A percentile compares a stretch with the other conserved stretches of the same genome.
Conservation (phyloP, 2,329 filamentous ascomycete genomes). For the Exophiala sideris region DNA sequence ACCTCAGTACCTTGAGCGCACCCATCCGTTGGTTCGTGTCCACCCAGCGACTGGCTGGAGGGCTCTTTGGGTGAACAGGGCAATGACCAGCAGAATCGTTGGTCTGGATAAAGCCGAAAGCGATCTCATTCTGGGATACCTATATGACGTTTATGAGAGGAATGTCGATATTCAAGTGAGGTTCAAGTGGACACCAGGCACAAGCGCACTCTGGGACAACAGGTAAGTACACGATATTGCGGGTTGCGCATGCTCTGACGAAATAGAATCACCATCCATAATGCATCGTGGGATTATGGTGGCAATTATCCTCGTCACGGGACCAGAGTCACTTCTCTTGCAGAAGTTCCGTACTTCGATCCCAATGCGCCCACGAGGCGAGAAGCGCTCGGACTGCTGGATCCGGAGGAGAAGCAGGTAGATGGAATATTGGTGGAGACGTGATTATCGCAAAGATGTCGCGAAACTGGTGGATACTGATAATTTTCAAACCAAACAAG, state of each 20-base stretch:
- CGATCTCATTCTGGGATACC: constrained; percentile 25
- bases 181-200: constrained; percentile 27
- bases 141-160: constrained; percentile 39
- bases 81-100: constrained; percentile 27
- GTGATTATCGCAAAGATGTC: background rate
- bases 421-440: constrained; percentile 18
- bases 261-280: constrained; percentile 58
- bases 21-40: constrained; percentile 52
- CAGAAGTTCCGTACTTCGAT: constrained; percentile 70
- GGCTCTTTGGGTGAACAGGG: constrained; percentile 27
- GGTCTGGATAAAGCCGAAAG: constrained; percentile 28
- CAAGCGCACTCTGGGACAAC: constrained; percentile 28
- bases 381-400: constrained; percentile 63
- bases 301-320: constrained; percentile 53
- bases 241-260: constrained; percentile 54
- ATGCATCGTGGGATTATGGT: constrained; percentile 31
- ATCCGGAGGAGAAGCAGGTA: constrained; percentile 48
- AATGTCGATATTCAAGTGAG: constrained; percentile 28
- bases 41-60: constrained; percentile 40
- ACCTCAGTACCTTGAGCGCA: constrained; percentile 41
- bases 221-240: constrained; percentile 59
- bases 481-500: too few species aligned
- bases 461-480: background rate
- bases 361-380: constrained; percentile 62
- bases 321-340: constrained; percentile 66